These are phyloP conservation scores for Vigna hirtella DNA, from an alignment of 306 rosid species.

Conservation along the genomic window DNA sequence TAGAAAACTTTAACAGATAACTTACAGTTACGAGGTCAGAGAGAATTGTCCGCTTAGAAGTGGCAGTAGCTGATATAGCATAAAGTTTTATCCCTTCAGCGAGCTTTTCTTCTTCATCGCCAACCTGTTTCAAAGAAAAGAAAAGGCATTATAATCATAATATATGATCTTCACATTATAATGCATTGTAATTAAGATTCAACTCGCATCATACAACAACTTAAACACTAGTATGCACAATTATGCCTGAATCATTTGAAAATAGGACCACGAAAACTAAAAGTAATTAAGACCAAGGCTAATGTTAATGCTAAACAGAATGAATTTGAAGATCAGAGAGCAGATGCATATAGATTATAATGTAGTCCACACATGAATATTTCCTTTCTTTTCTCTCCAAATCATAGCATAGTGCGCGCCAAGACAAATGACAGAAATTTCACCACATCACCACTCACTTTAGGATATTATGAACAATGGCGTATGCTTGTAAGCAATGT, in stretches of 20 bases:
- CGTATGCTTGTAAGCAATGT: background rate
- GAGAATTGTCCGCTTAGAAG: conserved; percentile 93
- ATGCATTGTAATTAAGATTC: conserved; percentile 27
- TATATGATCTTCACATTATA: conserved; percentile 19
- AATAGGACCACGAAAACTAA: conserved; percentile 9
- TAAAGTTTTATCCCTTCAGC: conserved; percentile 97
- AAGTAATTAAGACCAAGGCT: background rate
- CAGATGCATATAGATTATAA: conserved; percentile 5
- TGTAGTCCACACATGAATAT: background rate
- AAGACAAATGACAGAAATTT: background rate
- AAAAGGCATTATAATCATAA: conserved; percentile 23
- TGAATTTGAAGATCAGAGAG: background rate
- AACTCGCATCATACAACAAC: conserved; percentile 29
- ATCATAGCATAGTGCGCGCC: background rate
- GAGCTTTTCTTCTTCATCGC: conserved; percentile 93
- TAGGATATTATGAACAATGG: conserved; percentile 7
- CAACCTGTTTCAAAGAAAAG: conserved; percentile 66
- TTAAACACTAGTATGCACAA: background rate
- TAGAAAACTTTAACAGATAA: conserved; percentile 32
- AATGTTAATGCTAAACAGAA: background rate
- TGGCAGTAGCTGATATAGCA: conserved; percentile 83
- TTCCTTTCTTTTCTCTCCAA: background rate
- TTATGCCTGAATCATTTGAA: background rate
- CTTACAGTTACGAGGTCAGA: conserved; percentile 91
- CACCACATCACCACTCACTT: background rate